These are phyloP conservation scores for Globisporangium radiosum DNA, from an alignment of 352 stramenopile species.

Conservation along the genomic window DNA sequence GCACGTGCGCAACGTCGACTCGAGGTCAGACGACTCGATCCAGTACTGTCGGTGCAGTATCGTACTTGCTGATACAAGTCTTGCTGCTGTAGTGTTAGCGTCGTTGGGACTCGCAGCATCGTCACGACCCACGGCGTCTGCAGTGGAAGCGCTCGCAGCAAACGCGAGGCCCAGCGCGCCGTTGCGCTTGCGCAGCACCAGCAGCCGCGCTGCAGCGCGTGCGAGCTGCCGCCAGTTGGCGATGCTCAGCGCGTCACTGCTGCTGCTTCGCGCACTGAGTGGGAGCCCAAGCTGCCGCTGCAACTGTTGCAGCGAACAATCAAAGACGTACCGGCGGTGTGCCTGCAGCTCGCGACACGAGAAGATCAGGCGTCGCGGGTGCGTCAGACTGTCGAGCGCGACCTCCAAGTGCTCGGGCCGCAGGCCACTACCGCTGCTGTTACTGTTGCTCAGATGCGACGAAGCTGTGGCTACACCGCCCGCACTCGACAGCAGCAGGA, in stretches of 20 bases:
- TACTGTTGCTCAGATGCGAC: background rate
- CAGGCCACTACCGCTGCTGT: slow-evolving; percentile 4
- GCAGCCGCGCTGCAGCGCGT: slow-evolving; percentile 11
- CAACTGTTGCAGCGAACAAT: slow-evolving; percentile 37
- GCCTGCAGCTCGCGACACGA: slow-evolving; percentile 45
- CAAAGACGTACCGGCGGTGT: slow-evolving; percentile 33
- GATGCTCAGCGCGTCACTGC: slow-evolving; percentile 7
- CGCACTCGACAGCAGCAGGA: background rate
- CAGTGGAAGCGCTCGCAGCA: background rate
- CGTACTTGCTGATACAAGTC: background rate
- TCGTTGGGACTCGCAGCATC: background rate
- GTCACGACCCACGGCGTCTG: background rate
- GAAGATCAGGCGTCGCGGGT: slow-evolving; percentile 40
- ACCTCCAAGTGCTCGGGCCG: slow-evolving; percentile 29
- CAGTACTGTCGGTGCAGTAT: too few species aligned
- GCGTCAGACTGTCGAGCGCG: slow-evolving; percentile 31
- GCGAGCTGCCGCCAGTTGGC: slow-evolving; percentile 24
- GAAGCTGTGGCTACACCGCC: background rate
- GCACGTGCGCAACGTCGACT: slow-evolving; percentile 5
- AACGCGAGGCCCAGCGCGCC: slow-evolving; percentile 12
- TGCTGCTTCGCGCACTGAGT: background rate
- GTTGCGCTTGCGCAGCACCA: slow-evolving; percentile 33
- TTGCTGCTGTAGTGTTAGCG: background rate
- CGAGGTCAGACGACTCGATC: slow-evolving; percentile 2
- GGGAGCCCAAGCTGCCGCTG: slow-evolving; percentile 7